Evolutionary conservation across 345 rosid species (phyloP).

Genomic region (Combretum micranthum): DNA sequence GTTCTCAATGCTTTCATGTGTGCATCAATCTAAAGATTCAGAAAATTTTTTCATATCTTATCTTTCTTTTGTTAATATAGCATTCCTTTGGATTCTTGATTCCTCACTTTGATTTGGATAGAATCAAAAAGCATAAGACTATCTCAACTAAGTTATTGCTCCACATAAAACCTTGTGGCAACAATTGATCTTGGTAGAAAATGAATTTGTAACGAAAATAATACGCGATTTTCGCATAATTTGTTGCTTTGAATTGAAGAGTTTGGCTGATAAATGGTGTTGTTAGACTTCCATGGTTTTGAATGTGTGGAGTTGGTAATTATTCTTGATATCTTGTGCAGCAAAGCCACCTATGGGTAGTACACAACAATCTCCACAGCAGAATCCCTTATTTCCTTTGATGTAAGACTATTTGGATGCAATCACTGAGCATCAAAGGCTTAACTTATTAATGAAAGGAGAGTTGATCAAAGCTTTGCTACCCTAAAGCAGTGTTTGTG

Average conservation of each 20-base stretch:
- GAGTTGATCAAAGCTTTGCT: conserved; percentile 90
- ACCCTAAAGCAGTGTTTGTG: conserved; percentile 64
- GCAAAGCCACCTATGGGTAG: conserved; percentile 47
- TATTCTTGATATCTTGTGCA: conserved; percentile 21
- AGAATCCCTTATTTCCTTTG: conserved; percentile 51
- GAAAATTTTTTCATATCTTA: not conserved
- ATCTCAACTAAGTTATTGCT: no score
- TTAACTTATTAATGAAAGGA: conserved; percentile 80
- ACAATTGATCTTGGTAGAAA: no score
- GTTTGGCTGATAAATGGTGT: no score
- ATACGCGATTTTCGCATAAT: no score
- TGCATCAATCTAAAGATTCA: conserved; percentile 27
- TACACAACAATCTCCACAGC: conserved; percentile 54
- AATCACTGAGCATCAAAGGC: conserved; percentile 88
- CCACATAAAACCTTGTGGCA: no score
- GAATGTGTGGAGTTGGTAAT: not conserved
- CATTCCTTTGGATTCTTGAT: not conserved
- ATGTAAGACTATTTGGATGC: conserved; percentile 89
- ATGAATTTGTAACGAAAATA: no score
- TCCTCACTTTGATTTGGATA: no score
- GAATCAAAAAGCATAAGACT: no score
- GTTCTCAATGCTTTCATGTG: conserved; percentile 55
- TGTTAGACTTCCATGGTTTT: no score
- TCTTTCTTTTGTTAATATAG: not conserved
- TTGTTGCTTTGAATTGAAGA: no score